Base-by-base conservation (phyloP, 257 asterid species). In the Hygrophila difformis region DNA sequence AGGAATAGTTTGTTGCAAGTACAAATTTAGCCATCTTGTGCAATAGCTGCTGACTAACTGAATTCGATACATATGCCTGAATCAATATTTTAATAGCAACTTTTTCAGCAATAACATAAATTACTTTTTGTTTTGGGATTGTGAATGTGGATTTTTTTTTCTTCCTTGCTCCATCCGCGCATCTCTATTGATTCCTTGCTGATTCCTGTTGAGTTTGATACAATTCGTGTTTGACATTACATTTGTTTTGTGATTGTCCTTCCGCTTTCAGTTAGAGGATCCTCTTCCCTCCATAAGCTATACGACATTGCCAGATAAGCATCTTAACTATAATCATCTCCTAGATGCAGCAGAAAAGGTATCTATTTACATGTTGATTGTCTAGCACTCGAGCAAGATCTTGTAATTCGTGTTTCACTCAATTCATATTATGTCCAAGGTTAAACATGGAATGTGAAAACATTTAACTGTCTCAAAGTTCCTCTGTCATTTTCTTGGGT, bases 221-320 rank as follows among this genome's bases (percentile, higher is more conserved):
- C 17, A 33, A n/a, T 59, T 22, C 22, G 9, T 51, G 39, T 51
- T 36, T 6, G 4, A 26, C 31, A 26, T 26, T 3, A 3, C 31
- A 5, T 3, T 26, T 26, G 8, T 26, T 26, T 26, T 26, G 31
- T 43, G 41, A 1, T 55, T 33, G 22, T 44, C 35, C 34, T 15
- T 8, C 56, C 20, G 11, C 31, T 49, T 54, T 63, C 72, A 76
- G 63, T 65, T 56, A 49, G 63, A 78, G 73, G 82, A 35, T 47
- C 57, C 63, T 46, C 47, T 21, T 17, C 76, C 62, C 56, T 60
- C 81, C 59, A 59, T 76, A 58, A 41, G 59, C 57, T 60, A 62
- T 62, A 66, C 79, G 24, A 55, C 76, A 2, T 71, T 72, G 85
- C 84, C 95, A 14, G 95, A 83, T 43, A 87, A 77, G 55, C 73